A percentile compares a stretch with the other conserved stretches of the same genome.
These are phyloP conservation scores for Corchorus olitorius DNA, from an alignment of 345 rosid genomes.

Conservation along the genomic window DNA sequence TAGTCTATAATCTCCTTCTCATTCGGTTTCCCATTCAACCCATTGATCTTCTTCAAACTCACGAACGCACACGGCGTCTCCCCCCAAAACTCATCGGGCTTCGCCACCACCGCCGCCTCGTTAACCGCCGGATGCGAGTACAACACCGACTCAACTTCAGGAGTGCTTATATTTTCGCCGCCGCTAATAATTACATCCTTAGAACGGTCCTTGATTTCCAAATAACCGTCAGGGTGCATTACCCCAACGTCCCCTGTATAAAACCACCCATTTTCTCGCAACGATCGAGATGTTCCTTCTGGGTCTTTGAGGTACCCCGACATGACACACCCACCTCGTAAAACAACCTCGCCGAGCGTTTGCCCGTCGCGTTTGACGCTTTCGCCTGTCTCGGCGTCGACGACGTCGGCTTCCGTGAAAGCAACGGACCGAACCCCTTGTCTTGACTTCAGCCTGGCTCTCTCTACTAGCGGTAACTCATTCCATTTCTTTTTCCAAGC, in stretches of 20 bases:
- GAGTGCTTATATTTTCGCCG: constrained; percentile 60
- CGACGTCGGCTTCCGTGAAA: constrained; percentile 43
- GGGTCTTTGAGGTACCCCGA: constrained; percentile 56
- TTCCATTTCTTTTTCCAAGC: constrained; percentile 61
- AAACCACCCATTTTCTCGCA: constrained; percentile 57
- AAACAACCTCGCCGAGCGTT: constrained; percentile 52
- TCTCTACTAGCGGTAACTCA: constrained; percentile 30
- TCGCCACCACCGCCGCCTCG: constrained; percentile 67
- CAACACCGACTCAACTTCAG: constrained; percentile 56
- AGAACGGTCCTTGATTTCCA: constrained; percentile 58
- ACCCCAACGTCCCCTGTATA: constrained; percentile 62
- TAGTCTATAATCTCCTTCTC: constrained; percentile 52
- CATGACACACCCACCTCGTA: constrained; percentile 57
- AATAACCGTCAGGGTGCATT: constrained; percentile 56
- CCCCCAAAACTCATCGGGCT: constrained; percentile 61
- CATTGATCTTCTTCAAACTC: constrained; percentile 37
- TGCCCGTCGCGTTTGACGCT: constrained; percentile 50
- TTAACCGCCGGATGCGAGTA: constrained; percentile 48
- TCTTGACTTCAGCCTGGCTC: constrained; percentile 50
- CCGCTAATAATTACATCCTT: constrained; percentile 65
- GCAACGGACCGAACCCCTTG: constrained; percentile 45
- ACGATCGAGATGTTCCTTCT: constrained; percentile 34
- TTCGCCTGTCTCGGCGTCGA: constrained; percentile 41
- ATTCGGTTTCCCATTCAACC: constrained; percentile 10
- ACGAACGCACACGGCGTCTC: constrained; percentile 69